Evolutionary conservation across 1,139 yeast species (phyloP).

Genomic region (Saccharomyces hybrid): DNA sequence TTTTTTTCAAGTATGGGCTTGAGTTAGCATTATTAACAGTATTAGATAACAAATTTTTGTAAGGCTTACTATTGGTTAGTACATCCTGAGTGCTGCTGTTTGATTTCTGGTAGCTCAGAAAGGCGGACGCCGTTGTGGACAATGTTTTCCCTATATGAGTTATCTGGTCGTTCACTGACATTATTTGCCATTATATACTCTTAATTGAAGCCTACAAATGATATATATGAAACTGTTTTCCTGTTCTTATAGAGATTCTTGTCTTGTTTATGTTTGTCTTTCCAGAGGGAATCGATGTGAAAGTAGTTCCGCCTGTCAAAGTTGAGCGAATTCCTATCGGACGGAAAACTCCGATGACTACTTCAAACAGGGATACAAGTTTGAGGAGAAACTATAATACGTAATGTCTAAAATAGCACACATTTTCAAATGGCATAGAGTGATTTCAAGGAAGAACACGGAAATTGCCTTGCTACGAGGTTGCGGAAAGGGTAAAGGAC

Average conservation of each 20-base stretch:
- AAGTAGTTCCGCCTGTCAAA: not conserved
- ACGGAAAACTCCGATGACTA: not conserved
- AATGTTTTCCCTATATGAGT: slow-evolving; percentile 34
- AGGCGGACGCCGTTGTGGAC: slow-evolving; percentile 41
- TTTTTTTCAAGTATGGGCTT: not conserved
- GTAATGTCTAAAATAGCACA: not conserved
- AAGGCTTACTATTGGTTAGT: slow-evolving; percentile 38
- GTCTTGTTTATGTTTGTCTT: not conserved
- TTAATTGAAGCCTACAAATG: not conserved
- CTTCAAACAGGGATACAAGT: not conserved
- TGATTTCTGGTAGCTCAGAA: slow-evolving; percentile 29
- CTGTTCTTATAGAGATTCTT: not conserved
- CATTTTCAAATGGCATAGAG: not conserved
- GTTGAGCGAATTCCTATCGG: slow-evolving; percentile 1
- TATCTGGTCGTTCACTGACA: slow-evolving; percentile 12
- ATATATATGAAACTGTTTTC: not conserved
- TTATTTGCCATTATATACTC: not conserved
- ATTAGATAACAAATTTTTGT: slow-evolving; percentile 43
- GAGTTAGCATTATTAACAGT: slow-evolving; percentile 28
- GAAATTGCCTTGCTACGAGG: not conserved
- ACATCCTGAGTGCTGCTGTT: slow-evolving; percentile 31
- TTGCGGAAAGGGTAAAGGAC: no score
- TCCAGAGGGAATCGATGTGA: not conserved
- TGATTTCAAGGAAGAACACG: not conserved
- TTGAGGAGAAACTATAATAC: not conserved